Evolutionary conservation across 2,329 filamentous ascomycete species (phyloP).

Genomic region (Exutisphaerella laricina): DNA sequence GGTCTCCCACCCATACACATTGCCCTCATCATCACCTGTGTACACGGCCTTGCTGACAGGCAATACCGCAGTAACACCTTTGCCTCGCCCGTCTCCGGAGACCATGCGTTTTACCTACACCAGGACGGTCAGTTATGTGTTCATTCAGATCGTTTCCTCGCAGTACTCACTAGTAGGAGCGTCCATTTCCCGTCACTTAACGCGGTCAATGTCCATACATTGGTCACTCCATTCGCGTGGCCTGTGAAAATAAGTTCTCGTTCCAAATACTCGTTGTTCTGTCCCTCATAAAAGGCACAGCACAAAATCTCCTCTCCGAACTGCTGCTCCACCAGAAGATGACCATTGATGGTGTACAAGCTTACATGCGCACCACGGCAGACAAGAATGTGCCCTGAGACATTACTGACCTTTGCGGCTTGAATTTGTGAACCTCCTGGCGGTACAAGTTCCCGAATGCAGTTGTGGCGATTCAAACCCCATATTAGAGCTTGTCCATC

Average conservation of each 20-base stretch:
- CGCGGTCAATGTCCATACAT: slow-evolving; percentile 59
- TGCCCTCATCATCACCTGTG: slow-evolving; percentile 87
- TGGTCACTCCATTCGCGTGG: slow-evolving; percentile 76
- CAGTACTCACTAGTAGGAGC: slow-evolving; percentile 68
- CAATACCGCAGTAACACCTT: slow-evolving; percentile 78
- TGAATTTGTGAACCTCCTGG: slow-evolving; percentile 57
- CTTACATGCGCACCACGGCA: slow-evolving; percentile 70
- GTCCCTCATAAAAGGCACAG: slow-evolving; percentile 89
- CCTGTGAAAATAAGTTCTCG: slow-evolving; percentile 83
- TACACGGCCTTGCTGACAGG: slow-evolving; percentile 81
- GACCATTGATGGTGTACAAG: slow-evolving; percentile 84
- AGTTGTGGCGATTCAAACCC: slow-evolving; percentile 87
- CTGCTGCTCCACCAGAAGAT: slow-evolving; percentile 72
- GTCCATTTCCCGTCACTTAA: slow-evolving; percentile 60
- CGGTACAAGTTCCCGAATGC: slow-evolving; percentile 50
- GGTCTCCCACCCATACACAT: slow-evolving; percentile 52
- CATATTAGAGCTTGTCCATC: slow-evolving; percentile 84
- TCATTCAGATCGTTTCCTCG: too few relatives aligned
- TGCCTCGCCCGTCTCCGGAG: slow-evolving; percentile 64
- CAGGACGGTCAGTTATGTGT: too few relatives aligned
- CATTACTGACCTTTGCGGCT: slow-evolving; percentile 81
- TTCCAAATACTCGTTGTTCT: slow-evolving; percentile 86
- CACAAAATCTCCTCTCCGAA: slow-evolving; percentile 68
- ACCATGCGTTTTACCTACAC: slow-evolving; percentile 73
- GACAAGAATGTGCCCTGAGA: slow-evolving; percentile 82